Evolutionary conservation across 1,139 yeast species (phyloP).

Genomic region (Chernovozyma aurita): DNA sequence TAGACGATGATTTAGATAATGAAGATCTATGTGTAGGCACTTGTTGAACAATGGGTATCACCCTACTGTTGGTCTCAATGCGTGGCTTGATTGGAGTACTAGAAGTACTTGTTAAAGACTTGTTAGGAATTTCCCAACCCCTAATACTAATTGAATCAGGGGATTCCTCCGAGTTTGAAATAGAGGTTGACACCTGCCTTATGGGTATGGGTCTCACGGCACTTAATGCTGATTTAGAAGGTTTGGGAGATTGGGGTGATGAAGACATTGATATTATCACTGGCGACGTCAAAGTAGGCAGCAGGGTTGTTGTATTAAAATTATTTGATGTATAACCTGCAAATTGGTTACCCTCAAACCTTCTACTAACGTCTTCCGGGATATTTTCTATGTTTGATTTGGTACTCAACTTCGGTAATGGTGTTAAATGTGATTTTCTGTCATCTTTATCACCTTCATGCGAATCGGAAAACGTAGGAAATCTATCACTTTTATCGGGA

Average conservation of each 20-base stretch:
- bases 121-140: slow-evolving; percentile 45
- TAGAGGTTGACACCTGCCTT: slow-evolving; percentile 10
- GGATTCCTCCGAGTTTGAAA: slow-evolving; percentile 9
- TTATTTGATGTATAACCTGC: not conserved
- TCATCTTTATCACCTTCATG: not conserved
- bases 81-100: slow-evolving; percentile 12
- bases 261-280: not conserved
- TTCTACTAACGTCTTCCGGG: not conserved
- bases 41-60: slow-evolving; percentile 20
- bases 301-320: not conserved
- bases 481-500: slow-evolving; percentile 17
- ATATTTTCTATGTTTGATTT: not conserved
- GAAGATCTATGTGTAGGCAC: slow-evolving; percentile 15
- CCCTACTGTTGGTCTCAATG: slow-evolving; percentile 15
- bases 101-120: slow-evolving; percentile 23
- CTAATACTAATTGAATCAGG: slow-evolving; percentile 15
- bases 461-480: not conserved
- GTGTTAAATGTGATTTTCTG: not conserved
- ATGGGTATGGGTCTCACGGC: slow-evolving; percentile 28
- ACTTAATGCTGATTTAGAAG: slow-evolving; percentile 6
- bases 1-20: slow-evolving; percentile 34
- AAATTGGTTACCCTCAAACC: not conserved
- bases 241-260: not conserved
- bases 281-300: not conserved
- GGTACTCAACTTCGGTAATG: not conserved